Evolutionary conservation across 2,329 filamentous ascomycete genomes (phyloP).

Genomic region (Capronia coronata): DNA sequence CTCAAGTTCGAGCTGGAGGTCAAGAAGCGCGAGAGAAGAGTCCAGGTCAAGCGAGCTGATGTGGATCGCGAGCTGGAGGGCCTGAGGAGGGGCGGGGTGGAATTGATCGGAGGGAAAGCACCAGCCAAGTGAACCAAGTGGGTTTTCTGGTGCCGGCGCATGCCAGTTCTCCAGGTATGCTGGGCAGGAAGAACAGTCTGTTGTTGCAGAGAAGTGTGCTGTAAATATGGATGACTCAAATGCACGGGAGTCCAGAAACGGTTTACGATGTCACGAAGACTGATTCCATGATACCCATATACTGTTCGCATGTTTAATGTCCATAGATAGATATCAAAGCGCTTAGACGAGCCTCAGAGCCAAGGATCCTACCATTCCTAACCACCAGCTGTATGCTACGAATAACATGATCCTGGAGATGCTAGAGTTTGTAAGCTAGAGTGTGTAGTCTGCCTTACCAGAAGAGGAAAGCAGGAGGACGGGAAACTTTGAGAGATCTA

Average conservation of each 20-base stretch:
- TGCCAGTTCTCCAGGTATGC: too few species aligned
- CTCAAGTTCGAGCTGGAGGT: constrained; percentile 51
- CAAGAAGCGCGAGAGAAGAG: constrained; percentile 45
- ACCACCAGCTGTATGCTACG: too few species aligned
- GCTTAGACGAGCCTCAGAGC: too few species aligned
- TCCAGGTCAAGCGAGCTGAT: constrained; percentile 45
- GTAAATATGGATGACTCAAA: too few species aligned
- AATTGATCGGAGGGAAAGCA: constrained; percentile 44
- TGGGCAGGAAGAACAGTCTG: background rate
- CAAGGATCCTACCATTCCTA: too few species aligned
- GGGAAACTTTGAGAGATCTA: too few species aligned
- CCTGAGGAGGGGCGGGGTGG: constrained; percentile 51
- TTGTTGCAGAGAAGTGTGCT: too few species aligned
- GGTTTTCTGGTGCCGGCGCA: background rate
- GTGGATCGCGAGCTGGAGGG: constrained; percentile 46
- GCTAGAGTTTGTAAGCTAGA: too few species aligned
- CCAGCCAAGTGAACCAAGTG: constrained; percentile 6
- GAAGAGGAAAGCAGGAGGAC: too few species aligned
- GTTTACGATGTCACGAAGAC: background rate
- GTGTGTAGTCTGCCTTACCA: too few species aligned
- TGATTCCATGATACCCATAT: background rate
- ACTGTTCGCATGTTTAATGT: background rate
- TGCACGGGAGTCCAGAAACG: too few species aligned
- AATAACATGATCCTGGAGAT: too few species aligned
- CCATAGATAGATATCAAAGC: background rate